Evolutionary conservation across 805 yeast species (phyloP), one percentile per base, ranked within the genome.

Genomic region (Komagataella ulmi): DNA sequence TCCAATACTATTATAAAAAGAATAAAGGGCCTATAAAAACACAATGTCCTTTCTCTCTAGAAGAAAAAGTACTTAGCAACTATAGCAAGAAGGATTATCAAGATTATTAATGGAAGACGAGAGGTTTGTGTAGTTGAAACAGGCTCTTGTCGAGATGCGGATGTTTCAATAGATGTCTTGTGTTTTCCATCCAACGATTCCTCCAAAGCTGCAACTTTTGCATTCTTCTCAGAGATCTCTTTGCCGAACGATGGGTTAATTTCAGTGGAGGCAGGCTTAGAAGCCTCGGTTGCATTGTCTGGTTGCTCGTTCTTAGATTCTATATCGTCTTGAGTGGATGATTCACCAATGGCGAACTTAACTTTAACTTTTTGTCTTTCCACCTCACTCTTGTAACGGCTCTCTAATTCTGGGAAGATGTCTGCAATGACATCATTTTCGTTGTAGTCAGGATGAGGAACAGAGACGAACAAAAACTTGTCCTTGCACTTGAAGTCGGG

Each of bases 381-480:
- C 10, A 36, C 44, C 17, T 45, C 46, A 23, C 54, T 43, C 44
- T 53, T 51, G 52, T 51, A 50, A 79, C 79, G 70, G 80, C 85
- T 70, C 77, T 84, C 60, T 63, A 88, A 74, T 52, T 75, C 70
- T n/a, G 84, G 62, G 97, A 97, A 89, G 59, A 77, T 68, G 49
- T 82, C 83, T 49, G 87, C 77, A 50, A 87, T 72, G 24, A 75
- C 61, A 46, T 76, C 71, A 50, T 79, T 81, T 55, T 76, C 76
- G 55, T 78, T 65, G 52, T 74, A 77, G 51, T 71, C 67, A 17
- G 85, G 81, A 54, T 88, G 79, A 49, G 96, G 95, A 57, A 89
- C 75, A 24, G 95, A 80, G 58, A 90, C 90, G 54, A 93, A 81
- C 61, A 91, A 79, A 66, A 93, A 93, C 71, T 93, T 93, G 70